phyloP scores from a whole-genome alignment of 306 rosid species.

The Lupinus albus region DNA sequence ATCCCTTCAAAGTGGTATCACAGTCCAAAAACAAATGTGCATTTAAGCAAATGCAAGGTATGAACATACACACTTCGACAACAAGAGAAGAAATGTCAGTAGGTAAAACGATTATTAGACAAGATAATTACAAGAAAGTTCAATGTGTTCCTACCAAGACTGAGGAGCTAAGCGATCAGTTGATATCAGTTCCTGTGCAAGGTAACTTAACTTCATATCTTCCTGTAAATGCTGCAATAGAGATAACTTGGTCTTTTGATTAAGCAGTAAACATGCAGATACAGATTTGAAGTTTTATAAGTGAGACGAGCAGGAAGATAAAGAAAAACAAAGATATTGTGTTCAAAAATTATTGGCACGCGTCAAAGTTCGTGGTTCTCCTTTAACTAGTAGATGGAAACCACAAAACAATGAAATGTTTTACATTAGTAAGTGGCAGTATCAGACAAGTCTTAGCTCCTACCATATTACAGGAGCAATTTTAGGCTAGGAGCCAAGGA shows the following conservation, averaged over 20 bases:
- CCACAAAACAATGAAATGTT: slow-evolving; percentile 26
- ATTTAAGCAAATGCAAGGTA: neutral
- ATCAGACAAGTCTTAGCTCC: slow-evolving; percentile 24
- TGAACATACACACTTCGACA: neutral
- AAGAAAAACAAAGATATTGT: slow-evolving; percentile 15
- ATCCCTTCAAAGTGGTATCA: slow-evolving; percentile 28
- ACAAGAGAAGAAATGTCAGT: neutral
- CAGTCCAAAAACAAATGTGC: slow-evolving; percentile 13
- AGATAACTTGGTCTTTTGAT: slow-evolving; percentile 35
- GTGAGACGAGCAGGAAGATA: slow-evolving; percentile 24
- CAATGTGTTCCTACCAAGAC: slow-evolving; percentile 73
- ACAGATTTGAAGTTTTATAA: slow-evolving; percentile 12
- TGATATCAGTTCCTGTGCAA: slow-evolving; percentile 86
- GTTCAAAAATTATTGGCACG: neutral
- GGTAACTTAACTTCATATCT: slow-evolving; percentile 96
- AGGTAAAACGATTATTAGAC: slow-evolving; percentile 13
- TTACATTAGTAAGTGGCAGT: slow-evolving; percentile 3
- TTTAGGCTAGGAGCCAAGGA: neutral
- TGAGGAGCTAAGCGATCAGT: slow-evolving; percentile 97
- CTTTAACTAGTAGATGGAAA: slow-evolving; percentile 16
- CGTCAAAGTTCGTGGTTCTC: slow-evolving; percentile 13
- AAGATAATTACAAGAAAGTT: slow-evolving; percentile 46
- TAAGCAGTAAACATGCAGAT: slow-evolving; percentile 31
- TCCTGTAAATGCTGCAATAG: slow-evolving; percentile 94
- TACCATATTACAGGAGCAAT: slow-evolving; percentile 12